Evolutionary conservation across 169 alveolate species (phyloP).

Genomic region (Eimeria sp.): DNA sequence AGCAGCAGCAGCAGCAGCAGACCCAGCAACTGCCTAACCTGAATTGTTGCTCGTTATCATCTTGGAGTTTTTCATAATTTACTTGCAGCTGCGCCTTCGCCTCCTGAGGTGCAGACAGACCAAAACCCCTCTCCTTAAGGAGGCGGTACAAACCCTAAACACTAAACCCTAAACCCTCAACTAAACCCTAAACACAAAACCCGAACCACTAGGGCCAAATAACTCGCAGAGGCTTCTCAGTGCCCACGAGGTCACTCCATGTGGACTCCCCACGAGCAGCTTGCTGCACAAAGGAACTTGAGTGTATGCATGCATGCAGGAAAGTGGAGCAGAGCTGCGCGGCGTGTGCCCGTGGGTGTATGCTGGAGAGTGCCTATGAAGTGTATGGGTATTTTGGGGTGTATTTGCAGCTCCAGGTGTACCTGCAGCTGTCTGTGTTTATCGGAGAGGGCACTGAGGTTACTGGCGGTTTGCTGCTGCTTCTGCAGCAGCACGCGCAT

Average conservation of each 20-base stretch:
- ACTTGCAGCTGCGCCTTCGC: constrained; percentile 23
- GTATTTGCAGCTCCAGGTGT: background rate
- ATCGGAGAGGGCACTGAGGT: background rate
- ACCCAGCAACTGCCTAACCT: no score
- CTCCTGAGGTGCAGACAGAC: background rate
- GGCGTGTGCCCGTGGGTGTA: no score
- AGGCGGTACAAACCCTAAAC: background rate
- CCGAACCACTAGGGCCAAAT: background rate
- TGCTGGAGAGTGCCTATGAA: background rate
- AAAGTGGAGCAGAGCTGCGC: no score
- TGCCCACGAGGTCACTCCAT: no score
- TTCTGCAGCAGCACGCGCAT: background rate
- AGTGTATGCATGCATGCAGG: no score
- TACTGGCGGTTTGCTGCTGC: constrained; percentile 41
- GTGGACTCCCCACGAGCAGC: background rate
- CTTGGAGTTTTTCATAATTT: constrained; percentile 6
- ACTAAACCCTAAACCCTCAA: background rate
- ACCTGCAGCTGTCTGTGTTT: constrained; percentile 58
- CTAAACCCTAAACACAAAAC: background rate
- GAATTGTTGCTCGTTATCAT: constrained; percentile 50
- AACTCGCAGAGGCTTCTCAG: no score
- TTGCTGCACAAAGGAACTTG: no score
- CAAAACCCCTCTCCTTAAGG: background rate
- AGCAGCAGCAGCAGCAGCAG: background rate
- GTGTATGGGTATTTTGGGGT: no score